Percentiles rank a stretch among this genome's conserved stretches.
Evolutionary conservation across 148 eudicot species (phyloP).

Genomic region (Diospyros kaki): DNA sequence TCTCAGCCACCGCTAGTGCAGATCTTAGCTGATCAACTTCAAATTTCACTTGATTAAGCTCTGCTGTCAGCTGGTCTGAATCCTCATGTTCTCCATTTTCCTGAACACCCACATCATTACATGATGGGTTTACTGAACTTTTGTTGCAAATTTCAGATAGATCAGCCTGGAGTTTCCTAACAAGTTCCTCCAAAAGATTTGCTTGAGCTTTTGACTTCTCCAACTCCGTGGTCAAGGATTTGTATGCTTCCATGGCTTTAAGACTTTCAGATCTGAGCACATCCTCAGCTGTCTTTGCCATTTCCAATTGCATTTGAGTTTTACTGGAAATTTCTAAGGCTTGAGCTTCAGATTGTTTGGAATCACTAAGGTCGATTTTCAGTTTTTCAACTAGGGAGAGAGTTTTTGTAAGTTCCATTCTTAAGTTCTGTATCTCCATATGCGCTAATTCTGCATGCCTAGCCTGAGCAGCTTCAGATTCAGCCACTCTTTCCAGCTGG

Average conservation of each 20-base stretch:
- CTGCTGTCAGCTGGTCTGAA: constrained; percentile 31
- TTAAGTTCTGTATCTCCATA: constrained; percentile 53
- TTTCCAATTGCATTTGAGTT: constrained; percentile 53
- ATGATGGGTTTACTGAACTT: constrained; percentile 13
- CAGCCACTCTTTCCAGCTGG: constrained; percentile 52
- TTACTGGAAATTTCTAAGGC: constrained; percentile 49
- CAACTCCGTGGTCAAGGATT: constrained; percentile 42
- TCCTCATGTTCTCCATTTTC: constrained; percentile 29
- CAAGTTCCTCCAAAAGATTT: constrained; percentile 43
- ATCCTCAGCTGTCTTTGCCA: constrained; percentile 45
- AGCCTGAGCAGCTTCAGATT: constrained; percentile 54
- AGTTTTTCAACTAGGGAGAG: constrained; percentile 48
- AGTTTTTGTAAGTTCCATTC: constrained; percentile 51
- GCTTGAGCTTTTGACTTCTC: constrained; percentile 54
- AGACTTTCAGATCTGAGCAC: constrained; percentile 39
- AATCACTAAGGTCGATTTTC: constrained; percentile 53
- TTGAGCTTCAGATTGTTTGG: constrained; percentile 52
- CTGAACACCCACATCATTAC: background rate
- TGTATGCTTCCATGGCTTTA: constrained; percentile 48
- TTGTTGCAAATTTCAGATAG: constrained; percentile 8
- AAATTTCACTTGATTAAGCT: constrained; percentile 46
- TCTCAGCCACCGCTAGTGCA: constrained; percentile 63
- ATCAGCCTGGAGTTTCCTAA: constrained; percentile 41
- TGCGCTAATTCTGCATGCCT: constrained; percentile 55
- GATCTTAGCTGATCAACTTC: constrained; percentile 49